Evolutionary conservation across 2,329 filamentous ascomycete genomes (phyloP).

Genomic region (Phoma sp.): DNA sequence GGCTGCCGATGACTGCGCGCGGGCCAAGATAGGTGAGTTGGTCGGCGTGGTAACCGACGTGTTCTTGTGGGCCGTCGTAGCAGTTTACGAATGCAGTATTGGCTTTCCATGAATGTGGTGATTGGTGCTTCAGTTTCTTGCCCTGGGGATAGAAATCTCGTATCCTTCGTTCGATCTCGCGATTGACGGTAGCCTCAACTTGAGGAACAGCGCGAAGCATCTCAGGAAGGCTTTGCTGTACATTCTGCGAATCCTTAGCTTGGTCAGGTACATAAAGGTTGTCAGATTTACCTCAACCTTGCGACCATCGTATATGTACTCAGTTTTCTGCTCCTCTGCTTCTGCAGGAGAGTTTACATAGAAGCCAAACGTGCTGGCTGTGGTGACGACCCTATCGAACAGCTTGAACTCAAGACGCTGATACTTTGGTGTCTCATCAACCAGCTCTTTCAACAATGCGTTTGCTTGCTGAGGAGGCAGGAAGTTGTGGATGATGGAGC

Average conservation of each 20-base stretch:
- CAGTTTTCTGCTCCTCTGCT: slow-evolving; percentile 70
- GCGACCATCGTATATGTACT: slow-evolving; percentile 86
- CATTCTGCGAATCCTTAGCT: slow-evolving; percentile 56
- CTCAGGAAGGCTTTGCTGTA: slow-evolving; percentile 76
- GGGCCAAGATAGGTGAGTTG: slow-evolving; percentile 93
- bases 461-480: slow-evolving; percentile 75
- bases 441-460: slow-evolving; percentile 74
- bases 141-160: slow-evolving; percentile 69
- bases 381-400: slow-evolving; percentile 85
- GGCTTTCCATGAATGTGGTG: slow-evolving; percentile 74
- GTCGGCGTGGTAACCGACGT: slow-evolving; percentile 90
- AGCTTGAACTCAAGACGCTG: slow-evolving; percentile 78
- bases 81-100: slow-evolving; percentile 96
- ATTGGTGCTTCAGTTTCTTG: slow-evolving; percentile 79
- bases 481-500: slow-evolving; percentile 92
- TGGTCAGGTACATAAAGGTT: accelerated
- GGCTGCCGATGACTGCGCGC: slow-evolving; percentile 82
- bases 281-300: slow-evolving; percentile 63
- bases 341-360: slow-evolving; percentile 80
- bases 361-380: slow-evolving; percentile 82
- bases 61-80: slow-evolving; percentile 81
- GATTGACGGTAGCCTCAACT: slow-evolving; percentile 79
- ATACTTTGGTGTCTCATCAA: slow-evolving; percentile 75
- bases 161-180: slow-evolving; percentile 76
- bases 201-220: slow-evolving; percentile 72